Percentiles rank a stretch among this genome's conserved stretches.
phyloP scores from a whole-genome alignment of 805 yeast genomes.

The Saccharomycopsis capsularis region DNA sequence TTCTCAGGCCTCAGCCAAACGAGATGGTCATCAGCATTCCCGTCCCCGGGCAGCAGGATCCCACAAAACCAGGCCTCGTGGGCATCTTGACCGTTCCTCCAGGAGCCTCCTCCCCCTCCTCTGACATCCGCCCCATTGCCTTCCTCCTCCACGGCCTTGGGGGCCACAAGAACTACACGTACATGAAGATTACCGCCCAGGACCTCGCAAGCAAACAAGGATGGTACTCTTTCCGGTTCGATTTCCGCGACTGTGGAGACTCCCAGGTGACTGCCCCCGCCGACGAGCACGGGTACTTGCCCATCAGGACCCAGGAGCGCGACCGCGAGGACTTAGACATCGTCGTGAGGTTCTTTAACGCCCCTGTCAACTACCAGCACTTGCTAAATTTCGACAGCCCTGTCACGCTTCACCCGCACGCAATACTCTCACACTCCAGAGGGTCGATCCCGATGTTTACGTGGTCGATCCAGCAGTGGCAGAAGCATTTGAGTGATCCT shows the following conservation, averaged over 20 bases:
- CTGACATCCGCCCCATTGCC: conserved; percentile 37
- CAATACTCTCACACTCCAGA: conserved; percentile 73
- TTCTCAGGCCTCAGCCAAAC: conserved; percentile 23
- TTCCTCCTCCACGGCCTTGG: conserved; percentile 77
- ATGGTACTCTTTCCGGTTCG: conserved; percentile 63
- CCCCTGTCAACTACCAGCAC: conserved; percentile 2
- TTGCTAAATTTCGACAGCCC: too few relatives aligned
- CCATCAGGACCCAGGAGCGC: conserved; percentile 43
- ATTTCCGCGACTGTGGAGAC: conserved; percentile 80
- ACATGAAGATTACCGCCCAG: conserved; percentile 59
- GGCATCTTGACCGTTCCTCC: conserved; percentile 33
- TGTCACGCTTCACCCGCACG: conserved; percentile 39
- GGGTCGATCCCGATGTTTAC: conserved; percentile 70
- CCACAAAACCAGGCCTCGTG: conserved; percentile 30
- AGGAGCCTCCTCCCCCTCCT: neutral
- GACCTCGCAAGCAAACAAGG: conserved; percentile 54
- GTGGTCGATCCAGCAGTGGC: conserved; percentile 51
- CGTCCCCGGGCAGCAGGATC: conserved; percentile 22
- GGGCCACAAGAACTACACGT: conserved; percentile 77
- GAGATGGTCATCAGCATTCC: conserved; percentile 27
- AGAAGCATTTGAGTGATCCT: conserved; percentile 19
- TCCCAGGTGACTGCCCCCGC: conserved; percentile 40
- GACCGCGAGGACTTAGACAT: conserved; percentile 65
- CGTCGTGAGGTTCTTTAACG: conserved; percentile 31
- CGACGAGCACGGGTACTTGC: conserved; percentile 31